Evolutionary conservation across 2,329 filamentous ascomycete species (phyloP).

Genomic region (Zasmidium cellare): DNA sequence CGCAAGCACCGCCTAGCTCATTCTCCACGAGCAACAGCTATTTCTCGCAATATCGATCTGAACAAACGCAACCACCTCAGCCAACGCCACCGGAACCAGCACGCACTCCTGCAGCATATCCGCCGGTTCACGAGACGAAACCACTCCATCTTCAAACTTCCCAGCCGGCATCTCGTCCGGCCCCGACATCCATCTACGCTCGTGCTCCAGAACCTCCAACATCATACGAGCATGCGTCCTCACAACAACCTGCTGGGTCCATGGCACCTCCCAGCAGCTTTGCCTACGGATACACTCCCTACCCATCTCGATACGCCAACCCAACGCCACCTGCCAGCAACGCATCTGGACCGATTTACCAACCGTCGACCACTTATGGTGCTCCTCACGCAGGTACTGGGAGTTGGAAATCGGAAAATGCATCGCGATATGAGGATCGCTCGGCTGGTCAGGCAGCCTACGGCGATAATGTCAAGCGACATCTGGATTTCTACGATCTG

Average conservation of each 20-base stretch:
- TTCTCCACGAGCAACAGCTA: constrained; percentile 13
- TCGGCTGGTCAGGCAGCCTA: constrained; percentile 36
- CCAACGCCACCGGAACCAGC: constrained; percentile 14
- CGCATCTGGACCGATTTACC: constrained; percentile 40
- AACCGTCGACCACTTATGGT: constrained; percentile 43
- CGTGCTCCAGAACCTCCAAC: constrained; percentile 30
- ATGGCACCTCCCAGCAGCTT: constrained; percentile 39
- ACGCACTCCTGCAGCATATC: constrained; percentile 16
- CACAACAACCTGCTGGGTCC: constrained; percentile 33
- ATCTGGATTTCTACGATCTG: constrained; percentile 63
- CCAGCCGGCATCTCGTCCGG: constrained; percentile 31
- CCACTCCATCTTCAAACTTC: constrained; percentile 32
- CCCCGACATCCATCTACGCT: constrained; percentile 17
- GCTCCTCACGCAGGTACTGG: constrained; percentile 39
- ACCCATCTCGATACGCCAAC: constrained; percentile 43
- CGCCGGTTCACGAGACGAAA: constrained; percentile 30
- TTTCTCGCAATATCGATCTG: constrained; percentile 21
- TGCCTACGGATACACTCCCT: constrained; percentile 42
- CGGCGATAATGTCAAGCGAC: constrained; percentile 59
- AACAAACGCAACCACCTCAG: constrained; percentile 14
- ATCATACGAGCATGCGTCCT: constrained; percentile 38
- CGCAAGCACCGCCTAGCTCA: constrained; percentile 27
- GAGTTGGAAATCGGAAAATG: constrained; percentile 40
- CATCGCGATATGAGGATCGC: constrained; percentile 18
- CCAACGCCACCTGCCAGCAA: constrained; percentile 37